Conservation (phyloP, 1,139 yeast genomes). For the Kurtzmaniella natalensis region DNA sequence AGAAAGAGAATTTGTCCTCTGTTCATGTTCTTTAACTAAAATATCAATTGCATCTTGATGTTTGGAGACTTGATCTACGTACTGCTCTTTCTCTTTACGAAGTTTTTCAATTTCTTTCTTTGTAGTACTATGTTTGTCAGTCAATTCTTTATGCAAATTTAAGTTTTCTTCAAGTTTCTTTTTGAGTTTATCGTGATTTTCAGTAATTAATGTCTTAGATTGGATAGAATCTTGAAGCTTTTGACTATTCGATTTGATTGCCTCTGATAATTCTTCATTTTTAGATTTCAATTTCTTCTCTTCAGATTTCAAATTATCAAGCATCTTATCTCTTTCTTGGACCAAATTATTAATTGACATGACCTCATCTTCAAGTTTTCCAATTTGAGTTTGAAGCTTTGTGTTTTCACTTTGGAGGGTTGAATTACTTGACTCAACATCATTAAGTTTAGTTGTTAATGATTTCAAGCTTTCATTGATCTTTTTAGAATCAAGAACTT, state of each 20-base stretch:
- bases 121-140: constrained; percentile 2
- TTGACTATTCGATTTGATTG: constrained; percentile 10
- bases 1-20: constrained; percentile 11
- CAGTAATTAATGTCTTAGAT: constrained; percentile 25
- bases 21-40: constrained; percentile 16
- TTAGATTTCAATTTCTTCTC: constrained; percentile 19
- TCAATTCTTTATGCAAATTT: constrained; percentile 19
- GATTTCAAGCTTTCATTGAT: constrained; percentile 48
- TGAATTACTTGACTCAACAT: constrained; percentile 37
- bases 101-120: constrained; percentile 12
- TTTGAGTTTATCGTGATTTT: constrained; percentile 30
- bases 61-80: not conserved
- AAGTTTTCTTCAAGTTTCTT: constrained; percentile 31
- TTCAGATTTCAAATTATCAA: constrained; percentile 22
- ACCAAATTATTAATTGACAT: constrained; percentile 22
- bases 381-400: constrained; percentile 42
- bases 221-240: constrained; percentile 7
- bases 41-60: constrained; percentile 12
- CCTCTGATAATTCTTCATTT: constrained; percentile 14
- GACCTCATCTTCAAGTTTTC: constrained; percentile 43
- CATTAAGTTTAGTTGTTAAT: constrained; percentile 34
- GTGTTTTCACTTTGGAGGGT: constrained; percentile 47
- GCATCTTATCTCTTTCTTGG: constrained; percentile 22
- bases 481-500: constrained; percentile 51
- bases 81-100: constrained; percentile 10